Conservation (phyloP, 805 yeast genomes). For the Yarrowia deformans region DNA sequence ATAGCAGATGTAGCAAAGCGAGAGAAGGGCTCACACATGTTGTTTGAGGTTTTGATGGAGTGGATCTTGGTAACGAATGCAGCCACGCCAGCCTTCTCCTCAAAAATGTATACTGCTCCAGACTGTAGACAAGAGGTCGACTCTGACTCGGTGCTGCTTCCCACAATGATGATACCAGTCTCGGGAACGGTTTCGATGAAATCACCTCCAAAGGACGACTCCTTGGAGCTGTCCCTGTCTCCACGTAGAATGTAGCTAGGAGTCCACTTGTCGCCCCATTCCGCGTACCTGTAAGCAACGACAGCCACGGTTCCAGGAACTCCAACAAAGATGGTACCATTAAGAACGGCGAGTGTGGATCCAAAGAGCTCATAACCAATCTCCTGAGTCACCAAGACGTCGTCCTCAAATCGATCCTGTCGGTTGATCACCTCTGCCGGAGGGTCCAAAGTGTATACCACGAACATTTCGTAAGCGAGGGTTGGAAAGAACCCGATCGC, state of each 20-base stretch:
- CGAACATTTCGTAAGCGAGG: conserved; percentile 1
- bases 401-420: conserved; percentile 4
- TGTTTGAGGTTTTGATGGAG: not conserved
- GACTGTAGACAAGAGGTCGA: conserved; percentile 7
- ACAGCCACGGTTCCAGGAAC: conserved; percentile 13
- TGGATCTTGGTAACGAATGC: not conserved
- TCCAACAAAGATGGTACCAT: conserved; percentile 16
- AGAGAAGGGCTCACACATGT: conserved; percentile 31
- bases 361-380: conserved; percentile 32
- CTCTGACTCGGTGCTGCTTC: conserved; percentile 19
- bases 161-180: conserved; percentile 7
- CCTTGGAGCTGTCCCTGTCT: conserved; percentile 10
- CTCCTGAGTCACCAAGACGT: not conserved
- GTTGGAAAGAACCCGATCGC: conserved; percentile 11
- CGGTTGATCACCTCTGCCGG: conserved; percentile 8
- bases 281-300: conserved; percentile 15
- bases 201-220: conserved; percentile 24
- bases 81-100: not conserved
- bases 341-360: conserved; percentile 2
- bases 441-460: not conserved
- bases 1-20: conserved; percentile 25
- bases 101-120: conserved; percentile 10
- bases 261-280: conserved; percentile 28
- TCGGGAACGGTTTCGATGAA: conserved; percentile 16
- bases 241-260: conserved; percentile 7